Conservation (phyloP, 176 grass and related monocot species). For the Aegilops tauschii region DNA sequence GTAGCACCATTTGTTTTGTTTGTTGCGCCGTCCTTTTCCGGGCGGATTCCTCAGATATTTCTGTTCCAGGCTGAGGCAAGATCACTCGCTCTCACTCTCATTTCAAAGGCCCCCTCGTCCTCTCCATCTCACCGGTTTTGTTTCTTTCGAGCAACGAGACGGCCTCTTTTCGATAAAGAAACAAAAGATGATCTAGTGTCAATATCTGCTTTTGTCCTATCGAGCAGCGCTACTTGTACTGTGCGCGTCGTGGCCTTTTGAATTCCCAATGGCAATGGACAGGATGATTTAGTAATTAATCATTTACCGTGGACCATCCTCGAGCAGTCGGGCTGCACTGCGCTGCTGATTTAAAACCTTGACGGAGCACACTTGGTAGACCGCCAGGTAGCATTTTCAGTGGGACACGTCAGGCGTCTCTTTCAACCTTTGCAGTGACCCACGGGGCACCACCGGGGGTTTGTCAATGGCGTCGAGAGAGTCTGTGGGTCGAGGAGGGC, state of each 20-base stretch:
- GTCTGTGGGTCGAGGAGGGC: neutral
- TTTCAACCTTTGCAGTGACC: neutral
- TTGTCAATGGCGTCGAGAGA: neutral
- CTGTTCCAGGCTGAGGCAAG: neutral
- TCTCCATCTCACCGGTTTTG: neutral
- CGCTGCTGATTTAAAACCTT: neutral
- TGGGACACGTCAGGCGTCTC: neutral
- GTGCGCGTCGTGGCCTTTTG: neutral
- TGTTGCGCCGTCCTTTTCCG: constrained; percentile 3
- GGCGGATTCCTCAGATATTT: neutral
- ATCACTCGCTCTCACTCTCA: too few relatives aligned
- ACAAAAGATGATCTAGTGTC: neutral
- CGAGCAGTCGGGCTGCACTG: too few relatives aligned
- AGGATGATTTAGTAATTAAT: neutral
- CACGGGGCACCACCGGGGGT: neutral
- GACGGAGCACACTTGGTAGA: neutral
- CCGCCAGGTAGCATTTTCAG: neutral
- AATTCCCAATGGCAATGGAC: neutral
- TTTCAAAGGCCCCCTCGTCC: neutral
- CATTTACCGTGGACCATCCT: neutral
- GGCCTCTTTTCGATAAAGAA: neutral
- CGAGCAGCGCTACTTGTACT: neutral
- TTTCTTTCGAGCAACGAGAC: neutral
- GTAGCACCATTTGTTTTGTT: neutral
- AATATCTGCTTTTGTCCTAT: neutral